Conservation (phyloP, 2,329 filamentous ascomycete genomes). For the Claviceps pazoutovae region DNA sequence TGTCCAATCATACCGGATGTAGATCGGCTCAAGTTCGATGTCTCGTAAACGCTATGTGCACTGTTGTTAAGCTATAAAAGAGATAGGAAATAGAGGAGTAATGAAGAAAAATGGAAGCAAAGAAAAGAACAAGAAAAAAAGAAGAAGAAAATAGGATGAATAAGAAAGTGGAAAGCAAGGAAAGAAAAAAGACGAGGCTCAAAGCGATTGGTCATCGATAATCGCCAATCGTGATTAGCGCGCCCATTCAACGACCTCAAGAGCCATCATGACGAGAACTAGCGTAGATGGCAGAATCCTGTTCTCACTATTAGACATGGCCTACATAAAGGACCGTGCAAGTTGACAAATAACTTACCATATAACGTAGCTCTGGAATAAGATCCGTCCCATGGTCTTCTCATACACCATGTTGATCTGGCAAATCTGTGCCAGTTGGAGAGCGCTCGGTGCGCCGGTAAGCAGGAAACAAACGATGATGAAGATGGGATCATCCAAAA, state of each 20-base stretch:
- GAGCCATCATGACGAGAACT: constrained; percentile 74
- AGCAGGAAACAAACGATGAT: constrained; percentile 95
- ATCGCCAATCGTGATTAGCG: constrained; percentile 10
- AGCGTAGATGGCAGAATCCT: constrained; percentile 92
- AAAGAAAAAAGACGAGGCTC: background rate
- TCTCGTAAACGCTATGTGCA: background rate
- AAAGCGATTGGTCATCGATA: background rate
- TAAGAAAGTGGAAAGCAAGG: background rate
- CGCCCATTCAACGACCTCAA: constrained; percentile 90
- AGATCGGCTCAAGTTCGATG: background rate
- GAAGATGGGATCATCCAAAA: constrained; percentile 94
- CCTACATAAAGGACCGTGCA: background rate
- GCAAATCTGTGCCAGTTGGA: constrained; percentile 95
- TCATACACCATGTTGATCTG: constrained; percentile 97
- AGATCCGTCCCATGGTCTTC: constrained; percentile 77
- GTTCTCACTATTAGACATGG: constrained; percentile 15
- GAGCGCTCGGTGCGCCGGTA: constrained; percentile 79
- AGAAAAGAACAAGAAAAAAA: background rate
- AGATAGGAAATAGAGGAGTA: too few species aligned
- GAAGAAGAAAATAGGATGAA: background rate
- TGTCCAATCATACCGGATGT: background rate
- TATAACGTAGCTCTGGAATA: constrained; percentile 82
- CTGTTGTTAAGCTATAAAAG: too few species aligned
- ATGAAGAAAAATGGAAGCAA: background rate
- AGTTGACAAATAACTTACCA: constrained; percentile 45